Base-by-base conservation (phyloP, 2,329 filamentous ascomycete species). In the Zymoseptoria brevis region DNA sequence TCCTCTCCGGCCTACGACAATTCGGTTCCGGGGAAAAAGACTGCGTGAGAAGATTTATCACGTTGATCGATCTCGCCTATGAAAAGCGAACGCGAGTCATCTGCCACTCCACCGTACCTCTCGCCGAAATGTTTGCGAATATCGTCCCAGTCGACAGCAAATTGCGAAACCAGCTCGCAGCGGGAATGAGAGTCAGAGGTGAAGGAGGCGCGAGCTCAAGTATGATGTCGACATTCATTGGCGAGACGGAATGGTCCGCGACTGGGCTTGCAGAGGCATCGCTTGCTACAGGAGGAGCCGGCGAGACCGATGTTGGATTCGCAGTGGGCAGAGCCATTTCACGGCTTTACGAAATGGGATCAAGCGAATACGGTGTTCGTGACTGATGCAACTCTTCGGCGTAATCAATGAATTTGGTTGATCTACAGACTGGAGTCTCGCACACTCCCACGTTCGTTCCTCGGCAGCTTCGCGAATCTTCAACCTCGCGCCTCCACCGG, bases 11-110 rank as follows among this genome's bases (percentile, higher is more conserved):
- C 6, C 58, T 69, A 2, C 60, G 62, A 6, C 41, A 55, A 22
- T 68, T 66, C 19, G 29, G 56, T 3, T 45, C 59, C 1, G 58
- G 56, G 4, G 82, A 90, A 69, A 76, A 90, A 54, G 86, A 88
- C 66, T 75, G 83, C 19, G 79, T 91, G 1, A 79, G 88, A 4
- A 81, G 88, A 11, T 85, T 92, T 68, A 92, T 92, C 69, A 91
- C 87, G 0, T 77, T 92, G 2, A 80, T 92, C 1, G 88, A 92
- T 68, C 86, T 88, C 0, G 77, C 89, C 0, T 92, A 91, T 71
- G 88, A 92, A 73, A 84, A 87, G 4, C 81, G 85, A 3, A 90
- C 88, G 69, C 87, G 87, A 63, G 79, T 92, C 3, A 71, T 89
- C 19, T 67, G 65, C 19, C 55, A 57, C 8, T 66, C 65, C 4